Conservation (phyloP, 306 rosid genomes). For the Begonia peltatifolia region DNA sequence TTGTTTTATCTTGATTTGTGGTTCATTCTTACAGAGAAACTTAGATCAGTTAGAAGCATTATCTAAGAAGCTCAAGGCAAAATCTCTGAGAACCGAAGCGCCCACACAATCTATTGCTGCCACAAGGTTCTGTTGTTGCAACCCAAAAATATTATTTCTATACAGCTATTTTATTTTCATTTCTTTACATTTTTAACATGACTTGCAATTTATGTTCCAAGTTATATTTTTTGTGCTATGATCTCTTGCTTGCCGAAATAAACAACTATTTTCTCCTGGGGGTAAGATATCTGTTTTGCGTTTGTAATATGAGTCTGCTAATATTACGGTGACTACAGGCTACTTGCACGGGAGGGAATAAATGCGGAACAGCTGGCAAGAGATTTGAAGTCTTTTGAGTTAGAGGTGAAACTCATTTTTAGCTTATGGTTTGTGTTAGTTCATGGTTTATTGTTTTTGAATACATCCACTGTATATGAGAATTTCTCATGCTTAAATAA, state of each 20-base stretch:
- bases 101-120: constrained; percentile 93
- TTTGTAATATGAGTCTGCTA: neutral
- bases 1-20: too few relatives aligned
- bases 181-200: neutral
- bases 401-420: constrained; percentile 38
- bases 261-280: neutral
- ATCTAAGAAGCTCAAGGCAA: constrained; percentile 96
- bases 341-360: constrained; percentile 96
- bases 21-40: constrained; percentile 51
- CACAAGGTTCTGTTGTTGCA: constrained; percentile 38
- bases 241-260: neutral
- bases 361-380: constrained; percentile 99
- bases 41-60: constrained; percentile 90
- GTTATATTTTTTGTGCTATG: neutral
- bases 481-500: too few relatives aligned
- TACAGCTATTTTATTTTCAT: neutral
- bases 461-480: too few relatives aligned
- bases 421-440: neutral
- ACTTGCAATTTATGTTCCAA: neutral
- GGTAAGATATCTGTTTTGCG: neutral
- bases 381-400: constrained; percentile 91
- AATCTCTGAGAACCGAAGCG: constrained; percentile 67
- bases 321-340: constrained; percentile 29
- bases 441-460: too few relatives aligned
- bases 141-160: neutral